A percentile compares a stretch with the other conserved stretches of the same genome.
Conservation (phyloP, 2,329 filamentous ascomycete species). For the Penicillium sp. region DNA sequence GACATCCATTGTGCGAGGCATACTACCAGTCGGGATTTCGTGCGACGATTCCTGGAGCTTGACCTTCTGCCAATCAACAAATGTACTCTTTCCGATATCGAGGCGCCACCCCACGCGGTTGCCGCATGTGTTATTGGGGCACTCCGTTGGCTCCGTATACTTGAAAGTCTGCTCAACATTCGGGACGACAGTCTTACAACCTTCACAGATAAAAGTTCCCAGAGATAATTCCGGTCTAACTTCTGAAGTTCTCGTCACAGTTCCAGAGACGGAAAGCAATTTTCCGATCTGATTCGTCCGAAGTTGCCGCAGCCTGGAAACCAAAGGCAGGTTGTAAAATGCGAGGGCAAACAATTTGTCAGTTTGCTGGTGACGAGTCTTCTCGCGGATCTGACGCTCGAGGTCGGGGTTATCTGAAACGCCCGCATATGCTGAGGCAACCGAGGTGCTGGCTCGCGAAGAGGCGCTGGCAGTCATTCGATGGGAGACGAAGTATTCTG, state of each 20-base stretch:
- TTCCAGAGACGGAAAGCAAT: conserved; percentile 92
- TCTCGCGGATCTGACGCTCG: conserved; percentile 57
- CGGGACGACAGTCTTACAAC: conserved; percentile 76
- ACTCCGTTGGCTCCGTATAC: conserved; percentile 95
- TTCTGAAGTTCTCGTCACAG: conserved; percentile 93
- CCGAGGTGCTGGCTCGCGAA: conserved; percentile 65
- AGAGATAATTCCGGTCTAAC: conserved; percentile 90
- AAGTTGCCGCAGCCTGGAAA: conserved; percentile 79
- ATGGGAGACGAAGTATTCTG: conserved; percentile 89
- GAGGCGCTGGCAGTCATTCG: conserved; percentile 72
- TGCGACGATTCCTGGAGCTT: conserved; percentile 97
- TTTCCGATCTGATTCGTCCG: conserved; percentile 89
- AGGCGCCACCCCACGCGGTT: conserved; percentile 92
- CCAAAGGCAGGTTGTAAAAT: conserved; percentile 87
- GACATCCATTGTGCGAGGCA: conserved; percentile 97
- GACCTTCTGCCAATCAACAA: conserved; percentile 99
- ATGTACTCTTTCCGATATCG: conserved; percentile 96
- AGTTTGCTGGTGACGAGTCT: conserved; percentile 88
- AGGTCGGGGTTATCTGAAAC: conserved; percentile 58
- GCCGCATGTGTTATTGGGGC: conserved; percentile 79
- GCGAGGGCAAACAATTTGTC: conserved; percentile 93
- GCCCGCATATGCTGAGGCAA: conserved; percentile 57
- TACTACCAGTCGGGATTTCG: conserved; percentile 96
- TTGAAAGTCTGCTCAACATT: conserved; percentile 97
- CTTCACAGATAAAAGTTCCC: conserved; percentile 88